phyloP scores from a whole-genome alignment of 352 stramenopile species.

The Pythium biforme region DNA sequence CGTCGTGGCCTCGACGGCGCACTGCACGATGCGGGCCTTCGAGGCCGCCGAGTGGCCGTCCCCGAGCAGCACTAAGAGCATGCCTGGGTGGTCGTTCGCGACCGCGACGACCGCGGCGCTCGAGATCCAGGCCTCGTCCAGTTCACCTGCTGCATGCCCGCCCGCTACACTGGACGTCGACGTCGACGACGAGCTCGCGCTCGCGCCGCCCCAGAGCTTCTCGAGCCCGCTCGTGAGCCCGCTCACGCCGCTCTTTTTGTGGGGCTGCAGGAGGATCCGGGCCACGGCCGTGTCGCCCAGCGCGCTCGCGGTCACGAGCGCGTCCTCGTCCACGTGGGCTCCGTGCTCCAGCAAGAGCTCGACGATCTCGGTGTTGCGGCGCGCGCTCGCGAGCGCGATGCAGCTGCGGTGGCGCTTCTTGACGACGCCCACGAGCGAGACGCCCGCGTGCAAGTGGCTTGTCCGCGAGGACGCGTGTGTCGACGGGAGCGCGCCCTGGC shows the following conservation, averaged over 20 bases:
- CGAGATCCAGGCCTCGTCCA: constrained; percentile 35
- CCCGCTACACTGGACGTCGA: background rate
- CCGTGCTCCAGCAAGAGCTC: constrained; percentile 65
- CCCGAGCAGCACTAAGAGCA: constrained; percentile 51
- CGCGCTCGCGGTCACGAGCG: constrained; percentile 44
- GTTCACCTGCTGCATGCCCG: constrained; percentile 27
- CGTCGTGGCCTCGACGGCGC: constrained; percentile 47
- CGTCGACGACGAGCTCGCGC: background rate
- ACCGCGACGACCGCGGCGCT: constrained; percentile 52
- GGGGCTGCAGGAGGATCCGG: constrained; percentile 33
- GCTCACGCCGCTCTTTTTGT: constrained; percentile 19
- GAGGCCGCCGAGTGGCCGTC: constrained; percentile 42
- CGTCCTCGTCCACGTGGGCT: constrained; percentile 57
- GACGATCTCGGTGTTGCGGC: constrained; percentile 42
- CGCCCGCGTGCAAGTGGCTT: background rate
- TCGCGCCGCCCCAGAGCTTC: constrained; percentile 5
- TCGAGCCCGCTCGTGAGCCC: constrained; percentile 22
- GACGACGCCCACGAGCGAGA: background rate
- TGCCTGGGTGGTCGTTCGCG: constrained; percentile 36
- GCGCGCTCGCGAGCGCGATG: constrained; percentile 49
- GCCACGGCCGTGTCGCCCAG: constrained; percentile 45
- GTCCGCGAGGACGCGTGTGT: background rate
- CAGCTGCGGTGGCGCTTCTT: constrained; percentile 50
- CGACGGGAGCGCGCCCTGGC: background rate
- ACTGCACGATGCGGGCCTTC: constrained; percentile 32